A percentile compares a stretch with the other conserved stretches of the same genome.
These are phyloP conservation scores for Candida takata DNA, from an alignment of 805 yeast species.

Conservation along the genomic window DNA sequence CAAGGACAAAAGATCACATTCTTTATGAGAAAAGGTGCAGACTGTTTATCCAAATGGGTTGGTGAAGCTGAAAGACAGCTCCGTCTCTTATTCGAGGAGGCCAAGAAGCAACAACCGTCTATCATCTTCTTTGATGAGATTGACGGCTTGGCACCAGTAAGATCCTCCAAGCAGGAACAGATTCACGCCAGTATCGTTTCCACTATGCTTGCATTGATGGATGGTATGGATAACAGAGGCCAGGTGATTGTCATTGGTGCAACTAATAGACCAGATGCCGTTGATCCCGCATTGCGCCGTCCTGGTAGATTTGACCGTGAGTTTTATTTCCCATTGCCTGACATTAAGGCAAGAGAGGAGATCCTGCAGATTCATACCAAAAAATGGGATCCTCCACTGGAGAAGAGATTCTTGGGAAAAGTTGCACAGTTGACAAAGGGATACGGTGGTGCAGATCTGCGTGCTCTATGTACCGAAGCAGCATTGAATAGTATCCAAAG, in stretches of 20 bases:
- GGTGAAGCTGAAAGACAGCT: slow-evolving; percentile 98
- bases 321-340: slow-evolving; percentile 93
- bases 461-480: slow-evolving; percentile 94
- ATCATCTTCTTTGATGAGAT: slow-evolving; percentile 97
- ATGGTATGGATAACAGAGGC: slow-evolving; percentile 98
- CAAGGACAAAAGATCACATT: slow-evolving; percentile 83
- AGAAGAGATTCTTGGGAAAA: slow-evolving; percentile 48
- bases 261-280: slow-evolving; percentile 94
- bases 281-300: slow-evolving; percentile 95
- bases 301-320: slow-evolving; percentile 98
- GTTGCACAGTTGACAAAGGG: slow-evolving; percentile 85
- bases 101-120: slow-evolving; percentile 90
- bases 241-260: slow-evolving; percentile 98
- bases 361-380: slow-evolving; percentile 81
- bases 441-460: slow-evolving; percentile 94
- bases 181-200: slow-evolving; percentile 97
- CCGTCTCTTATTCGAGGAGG: slow-evolving; percentile 88
- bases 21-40: slow-evolving; percentile 98
- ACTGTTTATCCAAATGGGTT: slow-evolving; percentile 95
- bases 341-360: slow-evolving; percentile 65
- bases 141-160: slow-evolving; percentile 96
- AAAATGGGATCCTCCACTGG: slow-evolving; percentile 77
- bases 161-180: slow-evolving; percentile 96
- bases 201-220: slow-evolving; percentile 92
- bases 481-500: slow-evolving; percentile 90